Base-by-base conservation (phyloP, 768 basidiomycete species). In the Tubosaeta sp. region DNA sequence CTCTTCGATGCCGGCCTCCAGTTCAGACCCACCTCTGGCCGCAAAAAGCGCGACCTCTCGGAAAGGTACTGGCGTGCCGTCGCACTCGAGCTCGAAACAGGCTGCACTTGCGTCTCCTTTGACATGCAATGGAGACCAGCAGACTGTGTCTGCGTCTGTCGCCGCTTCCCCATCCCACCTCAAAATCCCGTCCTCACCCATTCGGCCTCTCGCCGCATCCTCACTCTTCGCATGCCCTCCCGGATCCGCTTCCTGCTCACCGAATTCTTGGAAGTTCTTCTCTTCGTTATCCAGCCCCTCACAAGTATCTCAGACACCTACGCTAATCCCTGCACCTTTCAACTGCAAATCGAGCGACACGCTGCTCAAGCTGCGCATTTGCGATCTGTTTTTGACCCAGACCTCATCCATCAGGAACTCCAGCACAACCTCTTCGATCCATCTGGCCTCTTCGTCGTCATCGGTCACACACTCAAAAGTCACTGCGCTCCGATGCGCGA, bases 401-500 rank as follows among this genome's bases (percentile, higher is more conserved):
- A 77, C 18, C 77, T 90, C 52, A 87, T 95, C 53, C 79, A 86
- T 63, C 87, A 89, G 66, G 90, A 94, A 71, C 80, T 93, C 58
- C 77, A 74, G 48, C 85, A 85, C 55, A 77, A 80, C 30, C 71
- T 89, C 9, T 92, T 90, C 64, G 89, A 93, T 71, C 82, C 89
- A 22, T 79, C 83, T 7, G 82, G 82, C 10, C 76, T 94, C 42
- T 92, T 95, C 70, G 65, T 76, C 41, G 81, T 83, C 52, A 84
- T 96, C 53, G 92, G 90, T 13, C 75, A 80, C 55, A 86, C 87
- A 16, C 77, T 95, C 55, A 91, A 94, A 68, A 82, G 83, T 31
- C 93, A 96, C 60, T 95, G 94, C 55, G 94, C 94, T 6, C 94
- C 94, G 13, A 94, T 95, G 84, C 76, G 94, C 31, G 94, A 96